Evolutionary conservation across 2,329 filamentous ascomycete genomes (phyloP), one percentile per base, ranked within the genome.

Genomic region (Colletotrichum sp.): DNA sequence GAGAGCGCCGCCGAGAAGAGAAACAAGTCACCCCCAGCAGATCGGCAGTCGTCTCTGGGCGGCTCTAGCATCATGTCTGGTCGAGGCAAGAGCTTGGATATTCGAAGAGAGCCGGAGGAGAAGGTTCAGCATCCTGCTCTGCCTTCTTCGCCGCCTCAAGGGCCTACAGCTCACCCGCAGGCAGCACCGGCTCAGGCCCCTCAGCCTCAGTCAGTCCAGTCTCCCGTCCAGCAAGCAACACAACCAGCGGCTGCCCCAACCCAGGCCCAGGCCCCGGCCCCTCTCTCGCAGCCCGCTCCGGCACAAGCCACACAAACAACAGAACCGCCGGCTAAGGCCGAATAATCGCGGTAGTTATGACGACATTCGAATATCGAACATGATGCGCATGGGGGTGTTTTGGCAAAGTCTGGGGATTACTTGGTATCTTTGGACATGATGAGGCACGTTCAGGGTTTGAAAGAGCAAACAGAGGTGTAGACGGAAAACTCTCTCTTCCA

Each of bases 1-100:
- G 90, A 91, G 78, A 90, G 84, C 57, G 88, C 85, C 1, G 90
- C 92, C 71, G 86, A 90, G 63, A 86, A 89, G 78, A 87, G 91
- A 66, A 89, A 88, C 79, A 92, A 91, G 81, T 92, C 90, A 10
- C 90, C 90, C 5, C 88, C 90, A 3, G 84, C 84, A 28, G 86
- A 87, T 28, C 81, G 79, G 72, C 78, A 81, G 80, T 68, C 81
- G 76, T 68, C 81, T 78, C 30, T 82, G n/a, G 79, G 80, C 5
- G 74, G 78, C 18, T 76, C 75, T 9, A 76, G 75, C 8, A 74
- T 84, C 44, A 67, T 86, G 26, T 79, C 82, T 18, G 78, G 81
- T 7, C 80, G 85, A 49, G 84, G 82, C 10, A 87, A 84, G 80
- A 88, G 86, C 72, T 77, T 85, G 28, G 86, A 88, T 32, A 79